phyloP scores from a whole-genome alignment of 495 filamentous ascomycete species.

The Lasiosphaeris hirsuta region DNA sequence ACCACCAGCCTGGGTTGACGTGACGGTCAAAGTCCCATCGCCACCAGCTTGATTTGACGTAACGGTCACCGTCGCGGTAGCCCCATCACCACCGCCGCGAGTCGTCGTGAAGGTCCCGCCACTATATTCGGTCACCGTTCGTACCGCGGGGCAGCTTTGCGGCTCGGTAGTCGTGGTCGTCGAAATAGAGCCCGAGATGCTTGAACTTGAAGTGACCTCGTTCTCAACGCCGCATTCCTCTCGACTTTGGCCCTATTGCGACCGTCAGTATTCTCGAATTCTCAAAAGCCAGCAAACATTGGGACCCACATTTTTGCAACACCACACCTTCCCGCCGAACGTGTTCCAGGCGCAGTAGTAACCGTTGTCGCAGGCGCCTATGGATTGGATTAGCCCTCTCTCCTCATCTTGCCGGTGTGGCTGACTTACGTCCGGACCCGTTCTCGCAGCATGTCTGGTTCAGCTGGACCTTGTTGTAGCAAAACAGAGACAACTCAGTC shows the following conservation, averaged over 20 bases:
- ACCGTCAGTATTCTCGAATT: neutral
- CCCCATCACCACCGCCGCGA: too few species aligned
- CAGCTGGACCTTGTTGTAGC: constrained; percentile 31
- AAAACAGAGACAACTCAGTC: constrained; percentile 30
- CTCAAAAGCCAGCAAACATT: too few species aligned
- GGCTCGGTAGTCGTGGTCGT: neutral
- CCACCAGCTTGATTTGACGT: too few species aligned
- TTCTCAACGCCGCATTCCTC: constrained; percentile 22
- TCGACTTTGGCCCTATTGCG: constrained; percentile 22
- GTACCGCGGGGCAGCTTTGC: too few species aligned
- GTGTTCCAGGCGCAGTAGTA: constrained; percentile 30
- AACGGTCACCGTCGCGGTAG: too few species aligned
- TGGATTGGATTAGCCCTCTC: neutral
- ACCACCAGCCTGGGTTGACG: too few species aligned
- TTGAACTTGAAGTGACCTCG: neutral
- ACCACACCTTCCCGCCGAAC: constrained; percentile 27
- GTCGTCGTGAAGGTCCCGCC: too few species aligned
- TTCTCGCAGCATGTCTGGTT: constrained; percentile 31
- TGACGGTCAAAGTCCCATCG: too few species aligned
- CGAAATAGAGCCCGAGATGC: neutral
- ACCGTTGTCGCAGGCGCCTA: constrained; percentile 28
- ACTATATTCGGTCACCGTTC: too few species aligned
- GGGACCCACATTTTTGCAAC: constrained; percentile 26
- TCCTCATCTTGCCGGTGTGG: neutral
- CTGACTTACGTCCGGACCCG: constrained; percentile 25